Conservation (phyloP, 768 basidiomycete genomes). For the Pholiota microspora region DNA sequence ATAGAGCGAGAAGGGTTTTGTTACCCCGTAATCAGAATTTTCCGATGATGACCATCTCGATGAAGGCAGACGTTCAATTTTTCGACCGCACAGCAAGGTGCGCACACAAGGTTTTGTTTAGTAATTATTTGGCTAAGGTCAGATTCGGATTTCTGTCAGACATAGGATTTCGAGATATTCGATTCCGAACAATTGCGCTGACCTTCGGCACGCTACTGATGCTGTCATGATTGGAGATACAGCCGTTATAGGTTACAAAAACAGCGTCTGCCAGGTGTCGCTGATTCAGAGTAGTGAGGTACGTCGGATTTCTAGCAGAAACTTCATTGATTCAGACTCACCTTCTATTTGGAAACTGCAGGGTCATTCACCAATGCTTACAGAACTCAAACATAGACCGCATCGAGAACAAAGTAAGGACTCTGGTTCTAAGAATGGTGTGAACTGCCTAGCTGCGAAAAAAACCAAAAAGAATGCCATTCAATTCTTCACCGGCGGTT, state of each 20-base stretch:
- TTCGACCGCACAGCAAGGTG: constrained; percentile 32
- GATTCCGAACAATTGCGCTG: constrained; percentile 30
- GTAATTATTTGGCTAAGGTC: neutral
- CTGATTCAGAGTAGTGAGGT: constrained; percentile 31
- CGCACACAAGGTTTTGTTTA: neutral
- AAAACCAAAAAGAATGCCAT: constrained; percentile 24
- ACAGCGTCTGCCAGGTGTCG: constrained; percentile 41
- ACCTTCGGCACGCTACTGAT: constrained; percentile 42
- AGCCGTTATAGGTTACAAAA: constrained; percentile 41
- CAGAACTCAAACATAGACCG: constrained; percentile 28
- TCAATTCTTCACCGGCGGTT: constrained; percentile 46
- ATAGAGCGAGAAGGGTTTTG: constrained; percentile 27
- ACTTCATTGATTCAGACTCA: too few relatives aligned
- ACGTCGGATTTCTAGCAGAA: constrained; percentile 1
- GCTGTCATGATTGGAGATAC: constrained; percentile 40
- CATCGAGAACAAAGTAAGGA: constrained; percentile 17
- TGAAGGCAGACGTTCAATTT: constrained; percentile 45
- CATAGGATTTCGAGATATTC: constrained; percentile 35
- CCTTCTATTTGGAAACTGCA: too few relatives aligned
- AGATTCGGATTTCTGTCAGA: constrained; percentile 19
- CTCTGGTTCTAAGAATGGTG: constrained; percentile 13
- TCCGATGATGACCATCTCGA: constrained; percentile 42
- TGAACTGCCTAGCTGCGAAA: constrained; percentile 41
- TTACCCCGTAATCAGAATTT: constrained; percentile 21
- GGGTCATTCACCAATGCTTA: constrained; percentile 27